Percentiles rank a stretch among this genome's conserved stretches.
Evolutionary conservation across 2,329 filamentous ascomycete genomes (phyloP).

Genomic region (Colletotrichum spaethianum): DNA sequence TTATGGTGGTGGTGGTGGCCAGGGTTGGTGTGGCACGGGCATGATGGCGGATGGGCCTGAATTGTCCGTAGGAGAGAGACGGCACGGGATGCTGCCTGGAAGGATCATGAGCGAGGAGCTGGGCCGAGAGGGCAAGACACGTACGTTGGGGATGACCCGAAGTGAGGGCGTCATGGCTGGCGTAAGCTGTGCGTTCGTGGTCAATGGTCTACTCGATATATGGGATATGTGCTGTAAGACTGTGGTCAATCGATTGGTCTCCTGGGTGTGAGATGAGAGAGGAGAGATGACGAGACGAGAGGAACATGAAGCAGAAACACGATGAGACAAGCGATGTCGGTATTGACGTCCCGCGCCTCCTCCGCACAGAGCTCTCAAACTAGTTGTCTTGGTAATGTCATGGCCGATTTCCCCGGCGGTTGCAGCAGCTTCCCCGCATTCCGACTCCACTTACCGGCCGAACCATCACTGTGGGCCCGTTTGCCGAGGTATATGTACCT

Average conservation of each 20-base stretch:
- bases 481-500: slow-evolving; percentile 34
- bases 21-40: slow-evolving; percentile 94
- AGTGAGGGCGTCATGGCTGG: slow-evolving; percentile 44
- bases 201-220: not conserved
- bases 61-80: slow-evolving; percentile 87
- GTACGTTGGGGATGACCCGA: slow-evolving; percentile 48
- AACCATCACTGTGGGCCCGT: slow-evolving; percentile 29
- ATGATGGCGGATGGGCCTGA: slow-evolving; percentile 88
- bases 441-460: slow-evolving; percentile 37
- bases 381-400: slow-evolving; percentile 13
- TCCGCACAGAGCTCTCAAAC: slow-evolving; percentile 35
- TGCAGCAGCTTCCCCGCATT: slow-evolving; percentile 39
- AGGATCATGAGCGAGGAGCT: not conserved
- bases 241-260: not conserved
- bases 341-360: slow-evolving; percentile 14
- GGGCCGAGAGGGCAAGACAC: slow-evolving; percentile 1
- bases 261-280: not conserved
- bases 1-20: slow-evolving; percentile 80
- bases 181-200: not conserved
- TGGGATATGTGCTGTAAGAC: not conserved
- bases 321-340: slow-evolving; percentile 35
- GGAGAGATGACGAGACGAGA: not conserved
- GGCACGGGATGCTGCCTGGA: slow-evolving; percentile 73
- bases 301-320: slow-evolving; percentile 10
- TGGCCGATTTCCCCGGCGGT: slow-evolving; percentile 11